Evolutionary conservation across 352 stramenopile genomes (phyloP), one percentile per base, ranked within the genome.

Genomic region (Globisporangium recalcitrans): DNA sequence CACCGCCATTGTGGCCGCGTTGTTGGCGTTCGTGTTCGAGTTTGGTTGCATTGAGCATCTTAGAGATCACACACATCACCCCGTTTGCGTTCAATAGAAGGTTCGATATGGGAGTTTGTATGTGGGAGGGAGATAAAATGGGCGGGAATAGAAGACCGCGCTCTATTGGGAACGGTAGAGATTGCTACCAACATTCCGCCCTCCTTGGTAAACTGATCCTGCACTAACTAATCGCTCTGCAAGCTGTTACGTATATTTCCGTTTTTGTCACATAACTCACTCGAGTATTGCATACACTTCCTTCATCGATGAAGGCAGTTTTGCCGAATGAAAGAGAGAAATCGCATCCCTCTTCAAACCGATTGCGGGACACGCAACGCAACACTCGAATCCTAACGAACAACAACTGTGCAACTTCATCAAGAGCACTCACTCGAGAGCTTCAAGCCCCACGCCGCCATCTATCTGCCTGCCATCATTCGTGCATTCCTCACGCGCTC

Each of bases 31-130:
- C n/a, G n/a, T n/a, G n/a, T n/a, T n/a, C n/a, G n/a, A n/a, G n/a
- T n/a, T n/a, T n/a, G n/a, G n/a, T n/a, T n/a, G n/a, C n/a, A n/a
- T n/a, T n/a, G n/a, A n/a, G n/a, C n/a, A n/a, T n/a, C n/a, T n/a
- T n/a, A n/a, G n/a, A n/a, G n/a, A n/a, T n/a, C n/a, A 59, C 62
- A 8, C 73, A 63, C 59, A 69, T 59, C 26, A 34, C 49, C 27
- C 58, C 58, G 51, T 65, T 67, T 22, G 55, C 63, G 26, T 71
- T 60, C 29, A 67, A 53, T 44, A 80, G 52, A 13, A 78, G 53
- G 34, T 40, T 42, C 22, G 26, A 1, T 42, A 27, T 44, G 4
- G 3, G 11, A 44, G 8, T 29, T 38, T 57, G 29, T 44, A 27
- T 31, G 32, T 6, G 10, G n/a, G 11, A 19, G 19, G n/a, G 4